Conservation (phyloP, 2,329 filamentous ascomycete species). For the Fusarium sp. region DNA sequence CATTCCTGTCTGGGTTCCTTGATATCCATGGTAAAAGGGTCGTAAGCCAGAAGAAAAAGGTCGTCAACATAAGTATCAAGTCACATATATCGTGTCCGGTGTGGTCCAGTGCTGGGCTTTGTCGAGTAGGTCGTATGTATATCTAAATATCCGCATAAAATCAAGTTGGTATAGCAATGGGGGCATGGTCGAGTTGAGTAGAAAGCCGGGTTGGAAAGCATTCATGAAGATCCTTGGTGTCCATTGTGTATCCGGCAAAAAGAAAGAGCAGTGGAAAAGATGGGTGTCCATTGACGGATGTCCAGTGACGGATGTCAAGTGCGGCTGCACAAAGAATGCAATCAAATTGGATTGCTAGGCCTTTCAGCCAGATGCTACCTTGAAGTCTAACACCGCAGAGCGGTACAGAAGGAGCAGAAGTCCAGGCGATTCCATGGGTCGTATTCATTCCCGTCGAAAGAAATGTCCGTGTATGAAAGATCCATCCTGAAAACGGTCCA, state of each 20-base stretch:
- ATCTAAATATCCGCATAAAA: conserved; percentile 33
- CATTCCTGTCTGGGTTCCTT: conserved; percentile 33
- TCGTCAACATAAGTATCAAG: conserved; percentile 25
- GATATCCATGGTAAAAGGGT: conserved; percentile 10
- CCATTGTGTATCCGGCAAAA: conserved; percentile 22
- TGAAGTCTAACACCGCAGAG: conserved; percentile 20
- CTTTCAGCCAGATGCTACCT: conserved; percentile 33
- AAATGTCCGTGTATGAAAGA: conserved; percentile 6
- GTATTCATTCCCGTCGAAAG: conserved; percentile 26
- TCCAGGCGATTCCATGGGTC: conserved; percentile 16
- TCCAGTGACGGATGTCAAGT: conserved; percentile 26
- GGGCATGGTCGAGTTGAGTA: conserved; percentile 12
- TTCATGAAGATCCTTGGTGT: conserved; percentile 23
- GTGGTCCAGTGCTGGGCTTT: conserved; percentile 7
- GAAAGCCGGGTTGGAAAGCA: conserved; percentile 19
- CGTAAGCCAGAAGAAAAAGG: neutral
- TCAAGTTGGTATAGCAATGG: conserved; percentile 39
- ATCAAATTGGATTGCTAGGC: conserved; percentile 50
- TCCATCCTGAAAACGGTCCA: conserved; percentile 19
- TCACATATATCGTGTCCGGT: conserved; percentile 28
- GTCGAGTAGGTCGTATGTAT: neutral
- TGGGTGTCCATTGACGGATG: conserved; percentile 12
- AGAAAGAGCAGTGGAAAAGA: conserved; percentile 15
- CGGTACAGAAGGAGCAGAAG: conserved; percentile 26
- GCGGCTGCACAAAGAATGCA: conserved; percentile 48